Conservation (phyloP, 768 basidiomycete genomes). For the Gelatoporia subvermispora region DNA sequence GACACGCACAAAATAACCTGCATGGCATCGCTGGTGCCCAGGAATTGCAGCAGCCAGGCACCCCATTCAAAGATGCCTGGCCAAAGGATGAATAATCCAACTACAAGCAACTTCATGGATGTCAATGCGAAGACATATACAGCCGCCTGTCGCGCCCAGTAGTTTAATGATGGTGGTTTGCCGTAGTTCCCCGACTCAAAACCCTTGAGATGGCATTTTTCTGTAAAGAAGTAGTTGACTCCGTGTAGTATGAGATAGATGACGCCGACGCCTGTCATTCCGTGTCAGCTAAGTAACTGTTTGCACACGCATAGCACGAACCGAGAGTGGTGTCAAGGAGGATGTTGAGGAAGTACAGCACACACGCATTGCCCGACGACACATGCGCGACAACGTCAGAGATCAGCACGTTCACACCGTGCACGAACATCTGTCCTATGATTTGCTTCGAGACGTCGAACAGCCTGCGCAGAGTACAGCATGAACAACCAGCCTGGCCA, state of each 20-base stretch:
- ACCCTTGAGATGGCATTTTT: conserved; percentile 63
- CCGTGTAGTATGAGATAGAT: conserved; percentile 70
- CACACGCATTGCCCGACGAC: conserved; percentile 79
- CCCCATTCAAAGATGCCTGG: conserved; percentile 70
- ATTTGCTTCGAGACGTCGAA: conserved; percentile 93
- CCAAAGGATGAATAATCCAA: conserved; percentile 65
- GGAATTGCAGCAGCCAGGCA: conserved; percentile 85
- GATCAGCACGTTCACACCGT: conserved; percentile 72
- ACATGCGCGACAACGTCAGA: conserved; percentile 72
- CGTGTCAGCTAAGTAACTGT: neutral
- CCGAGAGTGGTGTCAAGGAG: conserved; percentile 89
- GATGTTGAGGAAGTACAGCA: conserved; percentile 89
- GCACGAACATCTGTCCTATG: conserved; percentile 79
- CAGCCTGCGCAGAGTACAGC: no score
- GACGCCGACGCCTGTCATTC: conserved; percentile 65
- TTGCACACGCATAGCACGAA: conserved; percentile 28
- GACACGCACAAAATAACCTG: conserved; percentile 77
- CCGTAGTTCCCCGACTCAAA: conserved; percentile 89
- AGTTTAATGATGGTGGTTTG: conserved; percentile 65
- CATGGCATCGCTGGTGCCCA: conserved; percentile 55
- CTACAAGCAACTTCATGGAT: conserved; percentile 89
- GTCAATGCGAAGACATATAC: conserved; percentile 80
- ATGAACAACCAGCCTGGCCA: no score
- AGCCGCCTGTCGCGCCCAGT: conserved; percentile 73
- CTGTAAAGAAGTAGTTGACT: conserved; percentile 59